Percentiles rank a stretch among this genome's conserved stretches.
Conservation (phyloP, 2,329 filamentous ascomycete genomes). For the Cryphonectria japonica region DNA sequence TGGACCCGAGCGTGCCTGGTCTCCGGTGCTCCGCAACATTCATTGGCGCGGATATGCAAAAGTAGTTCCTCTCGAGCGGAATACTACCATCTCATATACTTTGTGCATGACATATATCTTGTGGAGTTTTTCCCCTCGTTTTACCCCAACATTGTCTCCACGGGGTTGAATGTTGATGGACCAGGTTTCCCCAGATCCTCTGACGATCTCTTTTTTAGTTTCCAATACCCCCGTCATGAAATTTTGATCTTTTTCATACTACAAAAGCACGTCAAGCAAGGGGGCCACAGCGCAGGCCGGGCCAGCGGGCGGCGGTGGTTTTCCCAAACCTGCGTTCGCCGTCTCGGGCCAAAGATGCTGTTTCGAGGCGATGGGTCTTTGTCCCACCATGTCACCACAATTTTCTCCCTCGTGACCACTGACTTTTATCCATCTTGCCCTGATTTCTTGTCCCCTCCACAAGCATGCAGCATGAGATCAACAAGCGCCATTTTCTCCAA, state of each 20-base stretch:
- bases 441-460: background rate
- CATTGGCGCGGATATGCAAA: background rate
- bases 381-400: background rate
- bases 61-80: background rate
- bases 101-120: background rate
- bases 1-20: background rate
- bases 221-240: too few species aligned
- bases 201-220: too few species aligned
- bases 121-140: background rate
- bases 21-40: background rate
- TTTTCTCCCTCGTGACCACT: background rate
- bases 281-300: background rate
- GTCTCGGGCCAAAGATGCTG: conserved; percentile 19
- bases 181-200: background rate
- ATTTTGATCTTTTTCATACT: background rate
- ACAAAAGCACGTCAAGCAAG: background rate
- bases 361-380: background rate
- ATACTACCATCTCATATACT: background rate
- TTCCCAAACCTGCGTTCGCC: background rate
- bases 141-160: conserved; percentile 3
- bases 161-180: background rate
- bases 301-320: background rate
- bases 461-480: background rate
- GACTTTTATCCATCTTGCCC: background rate
- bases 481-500: conserved; percentile 4